Conservation (phyloP, 2,329 filamentous ascomycete genomes). For the Blastomyces parvus region DNA sequence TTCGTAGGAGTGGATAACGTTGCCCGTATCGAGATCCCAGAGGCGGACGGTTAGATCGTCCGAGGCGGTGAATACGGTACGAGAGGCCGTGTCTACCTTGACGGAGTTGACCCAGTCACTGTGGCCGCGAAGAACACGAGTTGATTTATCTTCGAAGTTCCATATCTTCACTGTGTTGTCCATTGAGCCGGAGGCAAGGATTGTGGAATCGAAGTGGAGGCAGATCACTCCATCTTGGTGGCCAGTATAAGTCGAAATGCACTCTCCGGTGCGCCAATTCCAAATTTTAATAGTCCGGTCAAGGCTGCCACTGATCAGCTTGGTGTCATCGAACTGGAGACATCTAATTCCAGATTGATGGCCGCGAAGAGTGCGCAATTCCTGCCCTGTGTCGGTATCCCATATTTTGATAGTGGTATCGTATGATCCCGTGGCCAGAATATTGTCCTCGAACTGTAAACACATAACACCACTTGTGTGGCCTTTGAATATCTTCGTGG, state of each 20-base stretch:
- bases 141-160: slow-evolving; percentile 77
- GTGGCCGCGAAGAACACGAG: slow-evolving; percentile 72
- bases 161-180: slow-evolving; percentile 88
- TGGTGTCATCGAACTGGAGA: slow-evolving; percentile 84
- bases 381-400: slow-evolving; percentile 81
- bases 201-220: slow-evolving; percentile 75
- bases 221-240: slow-evolving; percentile 77
- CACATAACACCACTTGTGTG: slow-evolving; percentile 82
- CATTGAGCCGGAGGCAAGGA: slow-evolving; percentile 79
- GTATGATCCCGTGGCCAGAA: slow-evolving; percentile 89
- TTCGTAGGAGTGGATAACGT: slow-evolving; percentile 66
- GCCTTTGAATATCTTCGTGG: slow-evolving; percentile 72
- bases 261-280: slow-evolving; percentile 91
- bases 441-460: slow-evolving; percentile 73
- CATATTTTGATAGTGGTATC: slow-evolving; percentile 93
- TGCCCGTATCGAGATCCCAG: slow-evolving; percentile 81
- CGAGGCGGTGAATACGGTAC: slow-evolving; percentile 83
- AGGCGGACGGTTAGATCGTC: slow-evolving; percentile 87
- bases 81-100: slow-evolving; percentile 67
- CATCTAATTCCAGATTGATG: slow-evolving; percentile 78
- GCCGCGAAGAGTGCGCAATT: slow-evolving; percentile 72
- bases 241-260: slow-evolving; percentile 67
- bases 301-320: slow-evolving; percentile 81
- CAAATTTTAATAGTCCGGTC: slow-evolving; percentile 85
- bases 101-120: slow-evolving; percentile 97